phyloP scores from a whole-genome alignment of 805 yeast species.

The Cyberlindnera galapagoensis region DNA sequence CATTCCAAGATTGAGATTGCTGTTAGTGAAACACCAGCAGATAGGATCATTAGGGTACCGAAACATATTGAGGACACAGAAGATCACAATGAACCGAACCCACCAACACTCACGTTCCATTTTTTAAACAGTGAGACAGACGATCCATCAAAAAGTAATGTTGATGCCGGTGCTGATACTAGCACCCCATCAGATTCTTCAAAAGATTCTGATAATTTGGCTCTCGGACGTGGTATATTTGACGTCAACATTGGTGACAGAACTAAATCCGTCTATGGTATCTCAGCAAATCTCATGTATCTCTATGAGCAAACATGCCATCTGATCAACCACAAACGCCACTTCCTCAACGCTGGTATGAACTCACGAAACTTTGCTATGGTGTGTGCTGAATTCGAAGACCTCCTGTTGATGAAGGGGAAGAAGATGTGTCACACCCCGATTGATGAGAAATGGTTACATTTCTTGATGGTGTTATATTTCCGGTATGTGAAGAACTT shows the following conservation, averaged over 20 bases:
- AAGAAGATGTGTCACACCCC: constrained; percentile 10
- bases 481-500: constrained; percentile 20
- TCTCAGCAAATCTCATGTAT: constrained; percentile 24
- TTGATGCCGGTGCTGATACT: neutral
- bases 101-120: constrained; percentile 21
- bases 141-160: neutral
- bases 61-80: constrained; percentile 12
- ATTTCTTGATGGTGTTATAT: constrained; percentile 13
- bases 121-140: constrained; percentile 10
- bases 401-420: constrained; percentile 25
- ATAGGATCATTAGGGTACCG: constrained; percentile 21
- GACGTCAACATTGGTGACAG: neutral
- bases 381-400: constrained; percentile 41
- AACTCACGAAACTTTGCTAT: constrained; percentile 41
- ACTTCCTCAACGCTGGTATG: constrained; percentile 29
- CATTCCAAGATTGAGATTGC: constrained; percentile 15
- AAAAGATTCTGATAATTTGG: neutral
- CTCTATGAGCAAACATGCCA: constrained; percentile 34
- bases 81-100: constrained; percentile 17
- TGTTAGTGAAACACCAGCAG: constrained; percentile 17
- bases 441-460: constrained; percentile 11
- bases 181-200: neutral
- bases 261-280: constrained; percentile 11
- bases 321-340: constrained; percentile 38
- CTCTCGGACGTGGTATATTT: neutral